A percentile compares a stretch with the other conserved stretches of the same genome.
Evolutionary conservation across 2,329 filamentous ascomycete species (phyloP).

Genomic region (Alternaria rosae): DNA sequence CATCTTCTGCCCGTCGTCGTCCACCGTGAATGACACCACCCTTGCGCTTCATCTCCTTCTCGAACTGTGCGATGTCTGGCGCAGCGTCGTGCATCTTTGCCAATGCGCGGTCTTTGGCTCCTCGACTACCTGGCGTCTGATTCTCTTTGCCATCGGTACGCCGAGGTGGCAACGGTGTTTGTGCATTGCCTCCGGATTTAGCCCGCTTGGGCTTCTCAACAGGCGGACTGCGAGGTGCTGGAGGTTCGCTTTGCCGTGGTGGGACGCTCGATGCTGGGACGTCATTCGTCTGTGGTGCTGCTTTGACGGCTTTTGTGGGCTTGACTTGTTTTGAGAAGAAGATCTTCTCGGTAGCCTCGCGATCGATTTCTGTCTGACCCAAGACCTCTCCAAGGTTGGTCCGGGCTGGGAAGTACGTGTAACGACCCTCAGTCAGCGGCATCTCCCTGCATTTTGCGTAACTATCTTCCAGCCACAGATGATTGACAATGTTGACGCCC

Average conservation of each 20-base stretch:
- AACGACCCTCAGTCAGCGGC: slow-evolving; percentile 74
- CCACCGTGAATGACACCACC: slow-evolving; percentile 69
- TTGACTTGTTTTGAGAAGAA: slow-evolving; percentile 59
- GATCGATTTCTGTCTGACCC: slow-evolving; percentile 84
- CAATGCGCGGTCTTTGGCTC: slow-evolving; percentile 86
- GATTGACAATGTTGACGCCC: slow-evolving; percentile 89
- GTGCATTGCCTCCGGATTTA: slow-evolving; percentile 38
- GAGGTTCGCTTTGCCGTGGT: slow-evolving; percentile 20
- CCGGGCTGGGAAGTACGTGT: slow-evolving; percentile 83
- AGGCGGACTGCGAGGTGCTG: slow-evolving; percentile 18
- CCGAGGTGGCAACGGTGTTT: slow-evolving; percentile 61
- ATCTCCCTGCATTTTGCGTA: slow-evolving; percentile 87
- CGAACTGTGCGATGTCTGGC: slow-evolving; percentile 85
- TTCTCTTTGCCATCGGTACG: slow-evolving; percentile 75
- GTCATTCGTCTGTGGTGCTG: slow-evolving; percentile 20
- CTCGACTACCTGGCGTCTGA: slow-evolving; percentile 81
- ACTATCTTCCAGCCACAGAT: slow-evolving; percentile 96
- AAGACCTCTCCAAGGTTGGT: slow-evolving; percentile 95
- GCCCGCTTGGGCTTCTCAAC: slow-evolving; percentile 37
- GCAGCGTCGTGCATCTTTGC: slow-evolving; percentile 78
- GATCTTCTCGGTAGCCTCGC: slow-evolving; percentile 73
- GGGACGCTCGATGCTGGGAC: slow-evolving; percentile 32
- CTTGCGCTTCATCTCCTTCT: slow-evolving; percentile 89
- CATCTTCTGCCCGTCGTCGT: slow-evolving; percentile 48
- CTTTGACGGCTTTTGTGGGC: slow-evolving; percentile 29